phyloP scores from a whole-genome alignment of 164 flowering plant genomes.

The Saururus chinensis region DNA sequence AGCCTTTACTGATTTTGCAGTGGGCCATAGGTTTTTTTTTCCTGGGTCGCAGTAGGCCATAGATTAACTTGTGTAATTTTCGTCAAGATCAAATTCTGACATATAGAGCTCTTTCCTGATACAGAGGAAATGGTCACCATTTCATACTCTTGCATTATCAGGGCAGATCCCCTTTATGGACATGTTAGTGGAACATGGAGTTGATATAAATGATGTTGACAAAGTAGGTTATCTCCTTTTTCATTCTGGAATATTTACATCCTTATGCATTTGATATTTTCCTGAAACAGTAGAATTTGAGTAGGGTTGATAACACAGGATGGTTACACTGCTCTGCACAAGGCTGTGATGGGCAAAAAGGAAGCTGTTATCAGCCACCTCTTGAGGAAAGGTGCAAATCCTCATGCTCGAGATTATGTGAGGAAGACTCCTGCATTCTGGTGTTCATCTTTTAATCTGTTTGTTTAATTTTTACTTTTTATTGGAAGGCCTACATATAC shows the following conservation, averaged over 20 bases:
- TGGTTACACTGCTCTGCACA: conserved; percentile 83
- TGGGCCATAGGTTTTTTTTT: neutral
- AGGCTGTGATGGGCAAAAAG: conserved; percentile 70
- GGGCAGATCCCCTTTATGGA: conserved; percentile 67
- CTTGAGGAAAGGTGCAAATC: conserved; percentile 86
- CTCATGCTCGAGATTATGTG: conserved; percentile 63
- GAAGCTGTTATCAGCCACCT: conserved; percentile 93
- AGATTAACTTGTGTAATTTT: neutral
- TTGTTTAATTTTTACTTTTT: neutral
- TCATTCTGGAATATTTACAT: neutral
- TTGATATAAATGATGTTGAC: conserved; percentile 51
- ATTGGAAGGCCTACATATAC: neutral
- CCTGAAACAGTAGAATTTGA: conserved; percentile 6
- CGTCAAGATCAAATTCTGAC: neutral
- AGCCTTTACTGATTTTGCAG: neutral
- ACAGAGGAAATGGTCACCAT: conserved; percentile 57
- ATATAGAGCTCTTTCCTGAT: neutral
- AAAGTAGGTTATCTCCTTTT: conserved; percentile 29
- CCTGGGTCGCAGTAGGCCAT: neutral
- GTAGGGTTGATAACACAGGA: conserved; percentile 39
- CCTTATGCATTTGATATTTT: conserved; percentile 1
- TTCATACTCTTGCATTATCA: conserved; percentile 70
- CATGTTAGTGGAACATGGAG: conserved; percentile 50
- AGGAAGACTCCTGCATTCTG: conserved; percentile 7
- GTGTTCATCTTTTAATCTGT: neutral